Evolutionary conservation across 164 flowering plant genomes (phyloP).

Genomic region (Vitis rotundifolia): DNA sequence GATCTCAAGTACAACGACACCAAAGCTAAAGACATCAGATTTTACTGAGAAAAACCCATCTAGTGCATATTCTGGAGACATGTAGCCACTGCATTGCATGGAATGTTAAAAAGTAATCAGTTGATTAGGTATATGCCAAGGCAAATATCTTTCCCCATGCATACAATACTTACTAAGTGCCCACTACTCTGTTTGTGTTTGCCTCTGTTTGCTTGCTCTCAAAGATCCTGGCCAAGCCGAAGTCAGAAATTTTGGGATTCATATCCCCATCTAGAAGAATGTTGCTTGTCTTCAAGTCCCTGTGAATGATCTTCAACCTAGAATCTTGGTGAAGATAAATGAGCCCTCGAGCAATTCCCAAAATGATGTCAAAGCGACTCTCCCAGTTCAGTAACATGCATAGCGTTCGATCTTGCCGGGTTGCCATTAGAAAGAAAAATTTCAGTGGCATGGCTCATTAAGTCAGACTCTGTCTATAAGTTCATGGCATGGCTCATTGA

Average conservation of each 20-base stretch:
- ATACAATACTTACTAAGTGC: slow-evolving; percentile 34
- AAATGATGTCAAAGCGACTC: slow-evolving; percentile 27
- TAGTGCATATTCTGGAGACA: slow-evolving; percentile 38
- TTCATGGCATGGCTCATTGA: too few relatives aligned
- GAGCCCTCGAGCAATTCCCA: slow-evolving; percentile 41
- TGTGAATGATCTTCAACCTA: slow-evolving; percentile 34
- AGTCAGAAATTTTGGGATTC: slow-evolving; percentile 42
- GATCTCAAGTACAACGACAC: slow-evolving; percentile 32
- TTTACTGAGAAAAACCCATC: slow-evolving; percentile 34
- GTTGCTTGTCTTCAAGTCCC: slow-evolving; percentile 35
- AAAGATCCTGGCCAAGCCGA: slow-evolving; percentile 38
- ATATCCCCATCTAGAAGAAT: slow-evolving; percentile 32
- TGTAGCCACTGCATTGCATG: slow-evolving; percentile 27
- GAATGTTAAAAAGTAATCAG: background rate
- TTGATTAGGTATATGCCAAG: too few relatives aligned
- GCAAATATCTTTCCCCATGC: too few relatives aligned
- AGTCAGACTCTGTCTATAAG: background rate
- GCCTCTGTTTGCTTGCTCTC: slow-evolving; percentile 34
- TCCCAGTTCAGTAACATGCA: slow-evolving; percentile 25
- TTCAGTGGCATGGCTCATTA: background rate
- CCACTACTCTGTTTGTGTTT: slow-evolving; percentile 32
- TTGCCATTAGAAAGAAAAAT: background rate
- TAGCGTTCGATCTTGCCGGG: slow-evolving; percentile 20
- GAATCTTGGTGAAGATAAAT: slow-evolving; percentile 40
- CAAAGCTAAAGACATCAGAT: slow-evolving; percentile 37